A percentile compares a stretch with the other conserved stretches of the same genome.
Conservation (phyloP, 768 basidiomycete species). For the Ramaria sp. region DNA sequence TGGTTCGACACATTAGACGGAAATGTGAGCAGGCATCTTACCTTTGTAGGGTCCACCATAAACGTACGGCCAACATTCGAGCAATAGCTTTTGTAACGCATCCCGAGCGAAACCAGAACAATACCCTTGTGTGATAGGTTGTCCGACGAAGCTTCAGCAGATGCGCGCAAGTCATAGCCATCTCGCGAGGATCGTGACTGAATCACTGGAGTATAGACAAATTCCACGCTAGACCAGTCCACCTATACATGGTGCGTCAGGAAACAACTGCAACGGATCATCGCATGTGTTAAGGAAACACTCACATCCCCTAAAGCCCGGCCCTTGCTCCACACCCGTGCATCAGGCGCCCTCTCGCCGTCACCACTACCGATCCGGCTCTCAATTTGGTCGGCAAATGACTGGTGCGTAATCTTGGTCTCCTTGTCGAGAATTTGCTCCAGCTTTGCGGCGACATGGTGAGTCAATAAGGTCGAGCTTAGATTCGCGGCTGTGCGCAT, state of each 20-base stretch:
- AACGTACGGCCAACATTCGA: conserved; percentile 89
- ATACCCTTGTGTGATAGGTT: conserved; percentile 82
- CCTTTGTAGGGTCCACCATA: conserved; percentile 88
- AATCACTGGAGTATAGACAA: conserved; percentile 91
- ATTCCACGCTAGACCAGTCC: conserved; percentile 86
- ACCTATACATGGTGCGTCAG: conserved; percentile 35
- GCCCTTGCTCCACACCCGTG: conserved; percentile 83
- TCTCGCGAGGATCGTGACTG: conserved; percentile 78
- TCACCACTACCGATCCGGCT: conserved; percentile 78
- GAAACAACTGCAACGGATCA: not conserved
- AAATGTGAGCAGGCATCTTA: conserved; percentile 21
- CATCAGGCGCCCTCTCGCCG: conserved; percentile 70
- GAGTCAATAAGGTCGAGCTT: conserved; percentile 74
- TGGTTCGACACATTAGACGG: not conserved
- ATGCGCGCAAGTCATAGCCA: conserved; percentile 83
- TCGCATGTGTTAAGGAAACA: conserved; percentile 8
- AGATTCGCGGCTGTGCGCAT: conserved; percentile 64
- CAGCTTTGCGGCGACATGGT: conserved; percentile 81
- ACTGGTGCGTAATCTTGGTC: conserved; percentile 82
- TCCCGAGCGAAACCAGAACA: conserved; percentile 74
- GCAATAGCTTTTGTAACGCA: conserved; percentile 90
- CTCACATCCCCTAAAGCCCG: conserved; percentile 66
- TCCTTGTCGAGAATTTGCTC: conserved; percentile 89
- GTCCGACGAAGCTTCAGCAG: conserved; percentile 77
- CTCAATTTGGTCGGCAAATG: conserved; percentile 79